Evolutionary conservation across 495 filamentous ascomycete species (phyloP), one percentile per base, ranked within the genome.

Genomic region (Entonaema liquescens): DNA sequence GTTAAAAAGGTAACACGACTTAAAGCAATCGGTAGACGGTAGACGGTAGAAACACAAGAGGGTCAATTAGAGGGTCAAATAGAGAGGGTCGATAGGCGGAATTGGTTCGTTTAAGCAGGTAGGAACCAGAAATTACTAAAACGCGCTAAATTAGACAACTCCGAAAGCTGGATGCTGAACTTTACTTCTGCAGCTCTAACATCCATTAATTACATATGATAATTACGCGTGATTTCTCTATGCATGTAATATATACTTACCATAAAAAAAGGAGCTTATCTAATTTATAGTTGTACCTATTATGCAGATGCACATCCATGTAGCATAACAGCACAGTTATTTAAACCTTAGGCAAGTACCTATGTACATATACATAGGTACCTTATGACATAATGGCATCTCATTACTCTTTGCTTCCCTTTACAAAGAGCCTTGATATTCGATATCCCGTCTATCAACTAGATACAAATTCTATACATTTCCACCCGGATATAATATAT

Each of bases 51-150:
- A 53, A 36, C 54, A 49, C 31, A 28, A 31, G 35, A 49, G 13
- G 9, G n/a, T 36, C 19, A 25, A 33, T 33, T 33, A 33, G 31
- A 23, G 11, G 36, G 53, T 68, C 66, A 59, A n/a, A n/a, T n/a
- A n/a, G n/a, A n/a, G n/a, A n/a, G n/a, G n/a, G n/a, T n/a, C n/a
- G n/a, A n/a, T n/a, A 70, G 58, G 54, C 35, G 53, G 63, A 58
- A 62, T 62, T 62, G 44, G 40, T 33, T 67, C 53, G 15, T 63
- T 68, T 49, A 40, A 67, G 23, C 47, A 67, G 56, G 64, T 67
- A 66, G 62, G 36, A 26, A 54, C 52, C 50, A 35, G 40, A 17
- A 63, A 63, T 69, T 69, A 69, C 53, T 69, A 64, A 68, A 68
- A 62, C 29, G 31, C 55, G 50, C 62, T 56, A 61, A 61, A 54